Conservation (phyloP, 768 basidiomycete genomes). For the Lactarius evosmus region DNA sequence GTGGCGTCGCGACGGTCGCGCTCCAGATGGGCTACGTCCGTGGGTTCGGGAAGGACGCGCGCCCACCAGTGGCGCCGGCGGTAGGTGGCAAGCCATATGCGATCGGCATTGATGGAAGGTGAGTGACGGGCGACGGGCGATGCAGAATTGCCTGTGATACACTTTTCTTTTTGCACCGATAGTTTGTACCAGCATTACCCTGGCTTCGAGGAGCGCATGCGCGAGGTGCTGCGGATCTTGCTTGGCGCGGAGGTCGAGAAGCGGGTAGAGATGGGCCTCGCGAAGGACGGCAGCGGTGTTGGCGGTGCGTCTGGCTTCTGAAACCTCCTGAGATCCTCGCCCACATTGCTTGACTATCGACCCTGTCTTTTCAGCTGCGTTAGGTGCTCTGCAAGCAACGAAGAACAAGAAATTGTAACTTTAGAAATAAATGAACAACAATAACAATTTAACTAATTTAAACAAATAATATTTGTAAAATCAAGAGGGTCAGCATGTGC, state of each 20-base stretch:
- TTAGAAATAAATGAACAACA: background rate
- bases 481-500: too few species aligned
- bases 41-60: slow-evolving; percentile 39
- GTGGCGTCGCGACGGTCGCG: slow-evolving; percentile 82
- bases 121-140: slow-evolving; percentile 24
- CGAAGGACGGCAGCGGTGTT: slow-evolving; percentile 96
- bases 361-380: slow-evolving; percentile 55
- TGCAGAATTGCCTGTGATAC: slow-evolving; percentile 4
- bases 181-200: slow-evolving; percentile 94
- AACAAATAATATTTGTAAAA: too few species aligned
- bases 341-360: slow-evolving; percentile 6
- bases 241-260: slow-evolving; percentile 81
- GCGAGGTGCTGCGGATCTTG: slow-evolving; percentile 68
- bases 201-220: slow-evolving; percentile 68
- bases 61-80: slow-evolving; percentile 20
- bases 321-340: slow-evolving; percentile 8
- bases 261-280: slow-evolving; percentile 81
- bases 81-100: slow-evolving; percentile 52
- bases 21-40: slow-evolving; percentile 73
- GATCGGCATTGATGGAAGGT: slow-evolving; percentile 95
- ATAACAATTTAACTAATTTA: too few species aligned
- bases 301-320: slow-evolving; percentile 64
- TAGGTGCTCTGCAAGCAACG: slow-evolving; percentile 81
- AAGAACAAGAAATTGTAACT: slow-evolving; percentile 41
- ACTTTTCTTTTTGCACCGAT: background rate